A percentile compares a stretch with the other conserved stretches of the same genome.
phyloP scores from a whole-genome alignment of 106 monocot genomes.

The Apostasia shenzhenica region DNA sequence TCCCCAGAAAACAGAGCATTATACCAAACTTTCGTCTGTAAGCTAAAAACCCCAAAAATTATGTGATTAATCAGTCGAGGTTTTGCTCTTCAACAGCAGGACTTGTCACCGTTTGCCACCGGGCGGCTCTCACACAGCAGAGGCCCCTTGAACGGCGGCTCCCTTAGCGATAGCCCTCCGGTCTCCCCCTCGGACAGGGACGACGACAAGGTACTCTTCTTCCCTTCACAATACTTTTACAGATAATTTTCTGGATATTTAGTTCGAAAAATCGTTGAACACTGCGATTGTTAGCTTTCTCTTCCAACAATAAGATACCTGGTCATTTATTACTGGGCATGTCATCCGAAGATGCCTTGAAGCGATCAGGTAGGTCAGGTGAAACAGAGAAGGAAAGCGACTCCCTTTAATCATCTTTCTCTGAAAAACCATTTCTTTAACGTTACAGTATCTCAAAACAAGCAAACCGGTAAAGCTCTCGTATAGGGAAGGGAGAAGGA shows the following conservation, averaged over 20 bases:
- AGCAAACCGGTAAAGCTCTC: conserved; percentile 19
- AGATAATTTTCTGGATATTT: not conserved
- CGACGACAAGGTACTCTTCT: conserved; percentile 40
- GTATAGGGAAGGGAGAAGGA: conserved; percentile 13
- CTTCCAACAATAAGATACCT: conserved; percentile 40
- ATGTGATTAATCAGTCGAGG: too few species aligned
- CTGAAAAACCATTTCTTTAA: too few species aligned
- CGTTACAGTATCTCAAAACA: conserved; percentile 45
- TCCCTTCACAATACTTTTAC: not conserved
- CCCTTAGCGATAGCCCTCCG: conserved; percentile 84
- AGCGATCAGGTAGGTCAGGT: too few species aligned
- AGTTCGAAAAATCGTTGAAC: not conserved
- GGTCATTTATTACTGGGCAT: conserved; percentile 4
- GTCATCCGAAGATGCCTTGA: not conserved
- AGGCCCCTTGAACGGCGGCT: conserved; percentile 81
- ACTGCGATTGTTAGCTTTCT: conserved; percentile 28
- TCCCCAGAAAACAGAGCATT: too few species aligned
- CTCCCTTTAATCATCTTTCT: too few species aligned
- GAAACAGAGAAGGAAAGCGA: too few species aligned
- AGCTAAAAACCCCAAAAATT: too few species aligned
- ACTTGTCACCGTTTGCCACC: conserved; percentile 65
- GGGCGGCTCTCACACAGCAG: conserved; percentile 95
- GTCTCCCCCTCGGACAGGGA: conserved; percentile 77
- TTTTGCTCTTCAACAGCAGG: conserved; percentile 29
- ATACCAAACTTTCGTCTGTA: too few species aligned